Conservation (phyloP, 331 rosid genomes). For the Pyracantha coccinea region DNA sequence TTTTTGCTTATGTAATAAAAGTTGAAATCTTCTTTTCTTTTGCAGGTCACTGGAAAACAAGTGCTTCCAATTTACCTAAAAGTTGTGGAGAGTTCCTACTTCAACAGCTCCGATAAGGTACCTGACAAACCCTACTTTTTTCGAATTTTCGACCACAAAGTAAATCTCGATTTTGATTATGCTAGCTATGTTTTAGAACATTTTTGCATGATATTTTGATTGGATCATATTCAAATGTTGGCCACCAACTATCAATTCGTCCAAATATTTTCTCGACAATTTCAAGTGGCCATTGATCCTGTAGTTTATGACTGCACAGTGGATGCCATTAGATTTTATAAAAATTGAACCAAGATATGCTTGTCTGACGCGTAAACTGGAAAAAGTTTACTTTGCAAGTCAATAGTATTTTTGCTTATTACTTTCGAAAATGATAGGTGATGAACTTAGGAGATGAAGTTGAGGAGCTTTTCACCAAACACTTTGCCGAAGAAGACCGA, state of each 20-base stretch:
- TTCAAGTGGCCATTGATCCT: slow-evolving; percentile 55
- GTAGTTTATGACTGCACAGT: slow-evolving; percentile 35
- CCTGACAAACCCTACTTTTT: not conserved
- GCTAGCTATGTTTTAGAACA: slow-evolving; percentile 9
- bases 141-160: not conserved
- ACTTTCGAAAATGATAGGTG: slow-evolving; percentile 53
- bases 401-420: slow-evolving; percentile 23
- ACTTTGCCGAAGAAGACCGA: slow-evolving; percentile 64
- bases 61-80: slow-evolving; percentile 83
- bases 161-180: slow-evolving; percentile 5
- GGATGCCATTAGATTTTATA: slow-evolving; percentile 24
- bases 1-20: slow-evolving; percentile 3
- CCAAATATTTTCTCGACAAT: slow-evolving; percentile 48
- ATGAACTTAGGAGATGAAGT: slow-evolving; percentile 65
- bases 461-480: slow-evolving; percentile 68
- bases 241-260: slow-evolving; percentile 33
- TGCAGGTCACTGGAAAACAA: slow-evolving; percentile 85
- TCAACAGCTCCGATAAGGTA: slow-evolving; percentile 97
- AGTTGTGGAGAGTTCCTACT: slow-evolving; percentile 92
- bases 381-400: slow-evolving; percentile 7
- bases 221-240: slow-evolving; percentile 35
- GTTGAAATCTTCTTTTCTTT: not conserved
- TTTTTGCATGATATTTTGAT: slow-evolving; percentile 19
- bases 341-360: slow-evolving; percentile 31
- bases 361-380: slow-evolving; percentile 42